Evolutionary conservation across 768 basidiomycete species (phyloP).

Genomic region (Neoboletus subvelutipes): DNA sequence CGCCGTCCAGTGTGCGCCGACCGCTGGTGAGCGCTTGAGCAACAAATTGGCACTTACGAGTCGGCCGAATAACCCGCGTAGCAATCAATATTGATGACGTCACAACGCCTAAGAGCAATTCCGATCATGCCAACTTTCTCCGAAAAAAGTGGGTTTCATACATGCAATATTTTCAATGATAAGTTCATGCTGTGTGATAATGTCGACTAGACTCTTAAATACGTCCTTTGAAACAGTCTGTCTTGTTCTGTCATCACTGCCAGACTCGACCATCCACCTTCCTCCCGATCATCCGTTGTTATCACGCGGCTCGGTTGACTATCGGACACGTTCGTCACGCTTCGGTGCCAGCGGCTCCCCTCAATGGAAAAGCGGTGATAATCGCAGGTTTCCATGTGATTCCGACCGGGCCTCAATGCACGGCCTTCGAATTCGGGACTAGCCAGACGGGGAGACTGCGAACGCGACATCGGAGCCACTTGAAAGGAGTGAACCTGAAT

Average conservation of each 20-base stretch:
- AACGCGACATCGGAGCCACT: background rate
- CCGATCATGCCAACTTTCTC: no score
- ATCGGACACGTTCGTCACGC: conserved; percentile 6
- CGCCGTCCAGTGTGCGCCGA: no score
- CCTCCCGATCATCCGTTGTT: background rate
- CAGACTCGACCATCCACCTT: background rate
- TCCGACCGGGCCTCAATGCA: background rate
- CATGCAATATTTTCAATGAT: background rate
- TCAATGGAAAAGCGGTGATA: conserved; percentile 1
- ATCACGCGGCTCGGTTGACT: conserved; percentile 6
- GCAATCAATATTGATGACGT: background rate
- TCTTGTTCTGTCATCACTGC: background rate
- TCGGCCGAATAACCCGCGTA: no score
- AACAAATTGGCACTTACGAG: no score
- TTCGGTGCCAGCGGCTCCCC: conserved; percentile 7
- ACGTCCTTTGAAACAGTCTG: background rate
- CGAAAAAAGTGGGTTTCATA: no score
- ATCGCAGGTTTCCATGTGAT: conserved; percentile 7
- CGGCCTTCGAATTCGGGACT: background rate
- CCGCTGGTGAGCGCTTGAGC: no score
- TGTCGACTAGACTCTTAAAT: background rate
- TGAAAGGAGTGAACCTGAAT: background rate
- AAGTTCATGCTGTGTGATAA: background rate
- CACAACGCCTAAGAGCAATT: background rate
- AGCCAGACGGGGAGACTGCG: background rate